Evolutionary conservation across 2,329 filamentous ascomycete genomes (phyloP), one percentile per base, ranked within the genome.

Genomic region (Diaporthe destruens): DNA sequence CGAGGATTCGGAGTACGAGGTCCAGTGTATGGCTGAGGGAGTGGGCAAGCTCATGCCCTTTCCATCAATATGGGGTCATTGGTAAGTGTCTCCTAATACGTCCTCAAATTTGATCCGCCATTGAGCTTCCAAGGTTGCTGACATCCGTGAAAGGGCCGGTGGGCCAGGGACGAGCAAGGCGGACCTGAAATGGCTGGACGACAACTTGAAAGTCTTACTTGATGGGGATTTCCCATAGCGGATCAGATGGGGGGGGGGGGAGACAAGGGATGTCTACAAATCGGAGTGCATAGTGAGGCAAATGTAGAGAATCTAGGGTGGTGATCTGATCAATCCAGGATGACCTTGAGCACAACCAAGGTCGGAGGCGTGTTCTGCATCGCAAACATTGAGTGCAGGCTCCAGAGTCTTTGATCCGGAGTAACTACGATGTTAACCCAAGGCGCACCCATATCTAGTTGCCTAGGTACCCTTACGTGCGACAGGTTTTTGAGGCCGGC

Each of bases 1-100:
- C 0, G 93, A 95, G 77, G 94, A 95, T 76, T 94, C 92, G 0
- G 89, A 93, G 77, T 90, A 91, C 71, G 94, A 96, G 78, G 91
- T 95, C 79, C 61, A 88, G 16, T 47, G n/a, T 61, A 79, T 80
- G 79, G 57, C 72, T 14, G 73, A 76, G 0, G 77, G 75, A 0
- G 70, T 77, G 49, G 78, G 79, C 2, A 79, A 77, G 71, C 76
- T 76, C 44, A 74, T 78, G n/a, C 54, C 75, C 6, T 75, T 79
- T 39, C 78, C 78, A 5, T 79, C 78, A 2, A 78, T 80, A 67
- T 80, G 79, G 79, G 79, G 79, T 2, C 78, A 80, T 47, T 79
- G 78, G 77, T 77, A 65, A 76, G 77, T 23, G 29, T 0, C 23
- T n/a, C 36, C 20, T n/a, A 29, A n/a, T 12, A 0, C n/a, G 3